Evolutionary conservation across 805 yeast genomes (phyloP), one percentile per base, ranked within the genome.

Genomic region (Saccharomycopsis vini): DNA sequence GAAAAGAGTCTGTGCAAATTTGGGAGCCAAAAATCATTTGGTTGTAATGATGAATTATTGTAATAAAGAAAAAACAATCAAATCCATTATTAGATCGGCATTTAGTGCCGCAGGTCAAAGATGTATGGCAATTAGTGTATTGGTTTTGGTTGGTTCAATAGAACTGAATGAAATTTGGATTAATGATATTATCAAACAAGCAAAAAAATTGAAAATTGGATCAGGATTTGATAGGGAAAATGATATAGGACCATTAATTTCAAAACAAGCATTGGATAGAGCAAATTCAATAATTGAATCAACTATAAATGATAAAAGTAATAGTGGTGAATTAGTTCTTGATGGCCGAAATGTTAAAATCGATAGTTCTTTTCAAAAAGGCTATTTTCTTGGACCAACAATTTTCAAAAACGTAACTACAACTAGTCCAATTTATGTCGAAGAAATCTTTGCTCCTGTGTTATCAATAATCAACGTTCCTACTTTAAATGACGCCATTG

Each of bases 51-150:
- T 88, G 15, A 89, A 81, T 55, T n/a, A n/a, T n/a, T 86, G 87
- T 38, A 74, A 79, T 62, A 74, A 76, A 60, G 62, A 65, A 49
- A 75, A 75, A 50, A 73, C 83, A 39, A 64, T 81, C 53, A 77
- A 75, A 57, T 79, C 83, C 44, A 64, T 81, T 39, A 77, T 70
- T 46, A 82, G 86, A 40, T 87, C 89, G 43, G 84, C 87, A 20
- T 81, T 81, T 61, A 87, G 89, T 26, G 88, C 89, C 41, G 88
- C 89, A 16, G 90, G 89, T 50, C 90, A 81, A 69, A 75, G 88
- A 58, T 81, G 90, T 64, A 77, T 81, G 83, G 84, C 86, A 9
- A 76, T 82, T 42, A 78, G 83, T 19, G 83, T 79, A 29, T 67
- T 82, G 50, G 83, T 81, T 40, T 73, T 85, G 16, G 87, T 82